Evolutionary conservation across 192 early-diverging fungal genomes (phyloP).

Genomic region (Thamnidium elegans): DNA sequence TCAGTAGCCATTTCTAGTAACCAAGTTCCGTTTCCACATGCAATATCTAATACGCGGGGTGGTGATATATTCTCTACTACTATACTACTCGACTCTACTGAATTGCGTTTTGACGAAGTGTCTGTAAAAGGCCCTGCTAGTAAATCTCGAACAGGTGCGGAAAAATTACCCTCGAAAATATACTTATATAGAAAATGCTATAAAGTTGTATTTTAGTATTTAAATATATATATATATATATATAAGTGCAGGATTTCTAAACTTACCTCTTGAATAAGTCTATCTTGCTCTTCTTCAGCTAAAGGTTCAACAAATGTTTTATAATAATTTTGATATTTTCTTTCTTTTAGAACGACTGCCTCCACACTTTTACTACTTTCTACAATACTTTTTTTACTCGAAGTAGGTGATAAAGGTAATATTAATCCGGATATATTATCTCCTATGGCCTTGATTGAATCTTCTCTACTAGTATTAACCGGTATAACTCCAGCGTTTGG

Average conservation of each 20-base stretch:
- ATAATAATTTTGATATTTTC: constrained; percentile 17
- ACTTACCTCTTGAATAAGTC: constrained; percentile 28
- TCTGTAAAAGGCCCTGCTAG: not conserved
- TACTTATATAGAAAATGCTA: constrained; percentile 2
- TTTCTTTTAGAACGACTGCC: too few species aligned
- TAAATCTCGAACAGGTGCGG: constrained; percentile 25
- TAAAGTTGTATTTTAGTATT: not conserved
- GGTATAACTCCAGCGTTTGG: too few species aligned
- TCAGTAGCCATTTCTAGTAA: constrained; percentile 40
- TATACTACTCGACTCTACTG: not conserved
- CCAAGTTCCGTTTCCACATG: constrained; percentile 22
- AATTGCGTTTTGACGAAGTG: not conserved
- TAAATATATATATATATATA: too few species aligned
- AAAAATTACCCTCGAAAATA: constrained; percentile 24
- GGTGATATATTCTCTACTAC: not conserved
- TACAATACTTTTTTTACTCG: not conserved
- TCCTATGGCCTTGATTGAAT: too few species aligned
- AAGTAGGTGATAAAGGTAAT: not conserved
- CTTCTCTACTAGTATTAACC: too few species aligned
- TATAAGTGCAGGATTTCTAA: too few species aligned
- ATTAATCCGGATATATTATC: not conserved
- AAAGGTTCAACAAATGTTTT: constrained; percentile 26
- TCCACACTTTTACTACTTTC: too few species aligned
- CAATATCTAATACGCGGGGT: constrained; percentile 2
- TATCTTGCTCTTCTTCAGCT: constrained; percentile 33